Percentiles rank a stretch among this genome's conserved stretches.
Evolutionary conservation across 257 asterid species (phyloP).

Genomic region (Hygrophila difformis): DNA sequence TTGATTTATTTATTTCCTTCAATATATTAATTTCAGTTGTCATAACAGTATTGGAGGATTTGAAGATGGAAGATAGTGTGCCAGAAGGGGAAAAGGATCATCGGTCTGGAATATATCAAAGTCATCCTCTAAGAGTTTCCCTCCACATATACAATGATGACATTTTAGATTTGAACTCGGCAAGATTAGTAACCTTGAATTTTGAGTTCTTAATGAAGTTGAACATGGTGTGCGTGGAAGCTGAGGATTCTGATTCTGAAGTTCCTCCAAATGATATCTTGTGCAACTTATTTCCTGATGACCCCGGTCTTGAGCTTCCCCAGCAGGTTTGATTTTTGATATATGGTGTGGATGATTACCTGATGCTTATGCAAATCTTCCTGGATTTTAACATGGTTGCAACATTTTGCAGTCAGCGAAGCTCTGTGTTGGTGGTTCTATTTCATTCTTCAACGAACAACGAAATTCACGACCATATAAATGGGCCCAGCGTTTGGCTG

Average conservation of each 20-base stretch:
- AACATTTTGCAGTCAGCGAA: conserved; percentile 68
- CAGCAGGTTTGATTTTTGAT: conserved; percentile 58
- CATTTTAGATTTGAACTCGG: conserved; percentile 34
- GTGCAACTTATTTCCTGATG: conserved; percentile 96
- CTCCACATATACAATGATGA: conserved; percentile 64
- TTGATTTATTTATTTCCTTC: conserved; percentile 3
- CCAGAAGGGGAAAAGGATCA: conserved; percentile 95
- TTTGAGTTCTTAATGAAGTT: conserved; percentile 75
- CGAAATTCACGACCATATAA: conserved; percentile 82
- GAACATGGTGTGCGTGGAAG: conserved; percentile 74
- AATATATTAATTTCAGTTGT: conserved; percentile 25
- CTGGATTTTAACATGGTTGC: neutral
- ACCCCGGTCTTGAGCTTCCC: conserved; percentile 93
- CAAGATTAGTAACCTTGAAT: conserved; percentile 62
- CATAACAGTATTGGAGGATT: conserved; percentile 52
- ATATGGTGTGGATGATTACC: neutral
- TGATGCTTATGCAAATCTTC: neutral
- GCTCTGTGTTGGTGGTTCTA: conserved; percentile 51
- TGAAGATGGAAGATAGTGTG: conserved; percentile 69
- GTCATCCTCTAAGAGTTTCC: conserved; percentile 83
- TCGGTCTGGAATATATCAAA: conserved; percentile 73
- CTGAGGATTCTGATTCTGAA: conserved; percentile 71
- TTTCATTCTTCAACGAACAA: conserved; percentile 58
- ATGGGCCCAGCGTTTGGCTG: conserved; percentile 99
- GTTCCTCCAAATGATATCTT: conserved; percentile 40